phyloP scores from a whole-genome alignment of 345 rosid species.

The Salix udensis region DNA sequence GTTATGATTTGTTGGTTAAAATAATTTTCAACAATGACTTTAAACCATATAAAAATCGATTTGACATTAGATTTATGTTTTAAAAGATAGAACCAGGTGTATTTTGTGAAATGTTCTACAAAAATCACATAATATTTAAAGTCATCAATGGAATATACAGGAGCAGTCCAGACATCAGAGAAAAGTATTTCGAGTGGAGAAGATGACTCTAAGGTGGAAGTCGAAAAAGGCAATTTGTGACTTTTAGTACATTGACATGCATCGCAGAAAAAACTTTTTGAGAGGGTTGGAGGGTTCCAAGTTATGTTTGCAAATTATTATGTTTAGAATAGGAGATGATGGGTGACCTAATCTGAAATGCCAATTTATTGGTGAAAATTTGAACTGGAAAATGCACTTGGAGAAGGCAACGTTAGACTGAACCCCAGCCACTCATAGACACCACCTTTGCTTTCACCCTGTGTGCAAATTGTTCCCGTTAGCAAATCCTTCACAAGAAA shows the following conservation, averaged over 20 bases:
- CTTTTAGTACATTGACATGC: slow-evolving; percentile 8
- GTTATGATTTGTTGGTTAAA: background rate
- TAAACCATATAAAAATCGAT: background rate
- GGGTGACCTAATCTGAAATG: background rate
- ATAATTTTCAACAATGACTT: background rate
- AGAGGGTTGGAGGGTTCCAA: too few species aligned
- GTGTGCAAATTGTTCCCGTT: too few species aligned
- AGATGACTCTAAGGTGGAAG: background rate
- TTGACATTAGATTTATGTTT: background rate
- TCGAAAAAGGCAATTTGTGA: background rate
- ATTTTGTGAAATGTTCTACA: slow-evolving; percentile 6
- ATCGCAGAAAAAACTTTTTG: background rate
- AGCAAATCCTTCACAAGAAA: background rate
- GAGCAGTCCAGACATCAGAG: slow-evolving; percentile 1
- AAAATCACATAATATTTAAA: slow-evolving; percentile 3
- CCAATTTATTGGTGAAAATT: background rate
- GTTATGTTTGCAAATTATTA: background rate
- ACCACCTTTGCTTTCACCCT: too few species aligned
- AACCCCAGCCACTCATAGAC: background rate
- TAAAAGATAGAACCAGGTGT: background rate
- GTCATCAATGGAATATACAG: background rate
- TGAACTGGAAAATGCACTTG: background rate
- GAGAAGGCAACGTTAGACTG: background rate
- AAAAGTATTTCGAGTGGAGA: background rate
- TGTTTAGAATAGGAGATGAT: background rate